Evolutionary conservation across 2,329 filamentous ascomycete genomes (phyloP), one percentile per base, ranked within the genome.

Genomic region (Aspergillus candidus): DNA sequence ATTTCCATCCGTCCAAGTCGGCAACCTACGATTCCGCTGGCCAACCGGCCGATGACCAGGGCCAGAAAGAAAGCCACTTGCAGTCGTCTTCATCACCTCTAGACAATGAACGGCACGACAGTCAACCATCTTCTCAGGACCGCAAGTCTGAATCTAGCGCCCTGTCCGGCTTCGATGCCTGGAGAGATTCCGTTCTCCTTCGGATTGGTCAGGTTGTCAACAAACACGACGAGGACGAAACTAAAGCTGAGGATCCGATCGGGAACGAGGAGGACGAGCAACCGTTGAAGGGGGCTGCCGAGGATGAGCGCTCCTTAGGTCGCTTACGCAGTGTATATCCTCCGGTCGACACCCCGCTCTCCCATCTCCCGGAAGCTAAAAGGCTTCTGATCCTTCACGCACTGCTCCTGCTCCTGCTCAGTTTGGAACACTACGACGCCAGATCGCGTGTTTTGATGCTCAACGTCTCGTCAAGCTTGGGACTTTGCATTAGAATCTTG

Each of bases 91-190:
- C 27, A 11, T 37, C 40, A 12, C 36, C 44, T 27, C 34, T 35
- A 11, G 32, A 35, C 12, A 31, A 43, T 34, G 37, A 42, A n/a
- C 2, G 18, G 40, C 14, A 22, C 36, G 5, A 6, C 35, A n/a
- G 45, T 5, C 44, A 41, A 4, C 43, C 48, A 7, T 44, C 48
- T 11, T 35, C 36, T 10, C 50, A 56, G 13, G 48, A 61, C 54
- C 55, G 67, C 89, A 55, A 89, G 82, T 69, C 80, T 5, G 59
- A 63, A 44, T 48, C 78, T 50, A 82, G 84, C 42, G 77, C 82
- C 2, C 62, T 94, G 4, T 69, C 75, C 6, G 82, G 84, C 60
- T 94, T 91, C 60, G 81, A 85, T 46, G 84, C 88, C 51, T 97
- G 91, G 91, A 79, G 87, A 56, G 75, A 80, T 5, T 72, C 74